Conservation (phyloP, 2,329 filamentous ascomycete species). For the Pseudogymnoascus pannorum region DNA sequence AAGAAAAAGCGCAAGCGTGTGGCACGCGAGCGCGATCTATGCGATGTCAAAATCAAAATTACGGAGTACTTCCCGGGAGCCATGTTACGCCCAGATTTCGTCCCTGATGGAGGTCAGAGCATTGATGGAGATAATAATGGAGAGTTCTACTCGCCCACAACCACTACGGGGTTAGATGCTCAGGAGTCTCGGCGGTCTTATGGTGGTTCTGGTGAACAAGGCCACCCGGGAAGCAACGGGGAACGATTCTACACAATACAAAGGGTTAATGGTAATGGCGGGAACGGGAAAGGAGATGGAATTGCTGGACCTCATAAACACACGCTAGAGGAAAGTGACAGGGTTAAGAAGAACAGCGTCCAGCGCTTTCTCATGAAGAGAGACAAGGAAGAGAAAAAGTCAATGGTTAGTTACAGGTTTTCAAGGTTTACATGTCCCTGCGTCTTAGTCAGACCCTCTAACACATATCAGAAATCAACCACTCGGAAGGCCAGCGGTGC, state of each 20-base stretch:
- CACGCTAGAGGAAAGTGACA: conserved; percentile 63
- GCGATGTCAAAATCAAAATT: conserved; percentile 81
- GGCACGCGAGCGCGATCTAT: conserved; percentile 69
- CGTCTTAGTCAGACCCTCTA: conserved; percentile 20
- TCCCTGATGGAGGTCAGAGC: conserved; percentile 24
- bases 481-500: conserved; percentile 65
- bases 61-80: conserved; percentile 65
- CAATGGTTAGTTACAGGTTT: conserved; percentile 37
- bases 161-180: neutral
- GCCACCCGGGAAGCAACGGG: conserved; percentile 40
- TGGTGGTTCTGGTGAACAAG: conserved; percentile 20
- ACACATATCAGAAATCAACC: conserved; percentile 52
- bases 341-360: conserved; percentile 75
- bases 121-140: conserved; percentile 17
- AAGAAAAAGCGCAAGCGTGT: conserved; percentile 77
- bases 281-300: conserved; percentile 63
- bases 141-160: conserved; percentile 25
- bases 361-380: conserved; percentile 57
- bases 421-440: neutral
- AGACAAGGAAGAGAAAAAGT: conserved; percentile 58
- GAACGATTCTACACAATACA: conserved; percentile 67
- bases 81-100: conserved; percentile 28
- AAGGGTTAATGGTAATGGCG: conserved; percentile 68
- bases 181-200: conserved; percentile 3
- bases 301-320: conserved; percentile 69